Base-by-base conservation (phyloP, 768 basidiomycete species). In the Leccinellum luteum region DNA sequence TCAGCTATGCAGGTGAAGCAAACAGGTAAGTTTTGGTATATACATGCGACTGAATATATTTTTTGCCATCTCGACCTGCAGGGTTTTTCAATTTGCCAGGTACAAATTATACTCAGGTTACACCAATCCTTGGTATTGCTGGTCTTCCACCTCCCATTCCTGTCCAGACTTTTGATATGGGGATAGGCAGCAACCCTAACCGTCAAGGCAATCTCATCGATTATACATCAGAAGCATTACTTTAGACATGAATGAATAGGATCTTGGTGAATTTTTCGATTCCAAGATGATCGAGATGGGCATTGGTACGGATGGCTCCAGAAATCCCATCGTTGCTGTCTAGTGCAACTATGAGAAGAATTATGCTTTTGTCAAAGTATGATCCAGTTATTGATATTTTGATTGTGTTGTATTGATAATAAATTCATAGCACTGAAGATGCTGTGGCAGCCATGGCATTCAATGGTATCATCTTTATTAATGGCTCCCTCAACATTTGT, bases 331-430 rank as follows among this genome's bases (percentile, higher is more conserved):
- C 31, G 81, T 95, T 31, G 89, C 89, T 19, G 94, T 96, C 7
- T 93, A 96, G 69, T 90, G 97, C 77, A 98, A 97, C 69, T 94
- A 94, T 66, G 97, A 98, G 74, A 99, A 98, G 80, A 94, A 93
- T 65, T 99, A 98, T 69, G 97, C 97, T 1, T 99, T 98, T 70
- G 90, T 98, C 52, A 96, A 99, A 81, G 96, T 96, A 70, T 61
- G 81, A 68, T 38, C 38, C 43, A 21, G 21, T 51, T 19, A 6
- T 55, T 23, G 31, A 31, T 56, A 35, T 41, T 34, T 17, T 65
- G 27, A 6, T 23, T 9, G 23, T 15, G 6, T 31, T 28, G 13
- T 45, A 28, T 48, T 70, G 55, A 63, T 55, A 21, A 54, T 6
- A 45, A 58, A 66, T 7, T 81, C 93, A 95, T 57, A 95, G 92